Evolutionary conservation across 306 rosid species (phyloP).

Genomic region (Casuarina glauca): DNA sequence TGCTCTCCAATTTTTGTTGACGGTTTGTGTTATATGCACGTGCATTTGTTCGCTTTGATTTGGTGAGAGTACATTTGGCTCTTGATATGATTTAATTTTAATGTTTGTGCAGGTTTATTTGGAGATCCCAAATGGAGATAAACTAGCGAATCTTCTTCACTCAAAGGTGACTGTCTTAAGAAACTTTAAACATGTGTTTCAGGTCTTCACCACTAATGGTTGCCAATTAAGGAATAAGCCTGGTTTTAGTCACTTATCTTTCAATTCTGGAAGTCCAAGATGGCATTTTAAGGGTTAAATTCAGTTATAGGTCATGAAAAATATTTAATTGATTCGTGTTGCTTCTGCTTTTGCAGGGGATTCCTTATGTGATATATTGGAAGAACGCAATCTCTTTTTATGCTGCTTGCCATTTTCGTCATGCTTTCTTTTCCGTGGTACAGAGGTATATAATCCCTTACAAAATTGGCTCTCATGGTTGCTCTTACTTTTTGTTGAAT

Average conservation of each 20-base stretch:
- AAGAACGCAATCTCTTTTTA: conserved; percentile 60
- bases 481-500: conserved; percentile 1
- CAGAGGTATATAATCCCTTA: conserved; percentile 61
- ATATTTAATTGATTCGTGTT: conserved; percentile 24
- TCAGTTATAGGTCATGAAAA: background rate
- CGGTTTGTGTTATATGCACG: conserved; percentile 10
- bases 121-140: conserved; percentile 83
- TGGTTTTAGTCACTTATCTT: background rate
- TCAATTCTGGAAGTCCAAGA: background rate
- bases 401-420: conserved; percentile 90
- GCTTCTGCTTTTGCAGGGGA: conserved; percentile 63
- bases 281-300: background rate
- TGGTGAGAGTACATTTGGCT: conserved; percentile 6
- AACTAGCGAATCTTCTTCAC: conserved; percentile 68
- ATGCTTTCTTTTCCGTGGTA: conserved; percentile 81
- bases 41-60: background rate
- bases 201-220: background rate
- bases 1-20: conserved; percentile 2
- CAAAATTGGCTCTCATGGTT: conserved; percentile 4
- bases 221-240: conserved; percentile 12
- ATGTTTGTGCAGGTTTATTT: conserved; percentile 67
- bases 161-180: conserved; percentile 58
- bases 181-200: conserved; percentile 16
- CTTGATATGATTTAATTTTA: conserved; percentile 27
- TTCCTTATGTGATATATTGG: conserved; percentile 93